Evolutionary conservation across 73 alveolate species (phyloP), one percentile per base, ranked within the genome.

Genomic region (Paramecium bursaria): DNA sequence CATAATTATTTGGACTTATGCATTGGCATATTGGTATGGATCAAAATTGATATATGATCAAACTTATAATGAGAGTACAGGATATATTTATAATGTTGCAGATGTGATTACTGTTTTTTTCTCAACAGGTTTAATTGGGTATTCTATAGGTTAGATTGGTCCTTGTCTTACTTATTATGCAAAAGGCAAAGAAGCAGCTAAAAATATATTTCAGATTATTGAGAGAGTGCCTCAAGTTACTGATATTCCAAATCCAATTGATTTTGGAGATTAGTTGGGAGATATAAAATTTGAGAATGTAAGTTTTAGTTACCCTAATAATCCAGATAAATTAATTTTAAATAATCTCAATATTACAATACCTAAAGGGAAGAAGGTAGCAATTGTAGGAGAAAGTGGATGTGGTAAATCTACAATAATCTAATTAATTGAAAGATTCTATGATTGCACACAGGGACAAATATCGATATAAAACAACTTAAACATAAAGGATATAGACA

Each of bases 361-460:
- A 26, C 88, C 75, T 23, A 53, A 91, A 6, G 90, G 91, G 9
- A 88, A 88, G 52, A 87, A 85, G 74, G 50, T 88, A 1, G 94
- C 94, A 10, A 33, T 93, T 46, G 93, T 93, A 0, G 98, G 93
- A 9, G 94, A 90, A 46, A 85, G 92, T 17, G 92, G 91, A 6
- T 87, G 94, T 50, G 95, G 96, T 15, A 91, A 91, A 67, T 86
- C 92, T 22, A 54, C 96, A 14, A 91, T 93, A 27, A 75, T 93
- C 50, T 92, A 93, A 73, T 55, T 93, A 42, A 88, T 93, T 21
- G 98, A 93, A 61, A 87, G 98, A 60, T 93, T 88, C 49, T 93
- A 93, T 85, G 96, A 93, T 74, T 90, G 91, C 39, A 46, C 49
- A 42, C 60, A 48, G 35, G 97, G 97, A 51, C 90, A 82, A 75